Evolutionary conservation across 768 basidiomycete species (phyloP).

Genomic region (Mycena leptocephala): DNA sequence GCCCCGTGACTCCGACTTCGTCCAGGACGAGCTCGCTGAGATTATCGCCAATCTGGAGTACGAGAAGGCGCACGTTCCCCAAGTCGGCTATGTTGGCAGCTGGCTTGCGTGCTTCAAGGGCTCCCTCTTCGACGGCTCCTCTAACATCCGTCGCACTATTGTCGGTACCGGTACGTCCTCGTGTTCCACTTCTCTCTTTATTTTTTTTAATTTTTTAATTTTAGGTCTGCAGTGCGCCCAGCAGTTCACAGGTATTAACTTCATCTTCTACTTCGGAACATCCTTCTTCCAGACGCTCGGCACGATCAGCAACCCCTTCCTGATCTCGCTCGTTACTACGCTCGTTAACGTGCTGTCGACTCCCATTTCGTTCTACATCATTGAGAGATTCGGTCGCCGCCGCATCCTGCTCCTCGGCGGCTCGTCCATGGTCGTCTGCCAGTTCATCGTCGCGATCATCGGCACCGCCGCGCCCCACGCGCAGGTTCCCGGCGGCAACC

Average conservation of each 20-base stretch:
- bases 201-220: not conserved
- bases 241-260: conserved; percentile 2
- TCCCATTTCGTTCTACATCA: not conserved
- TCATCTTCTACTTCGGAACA: conserved; percentile 5
- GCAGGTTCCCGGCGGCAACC: not conserved
- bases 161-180: not conserved
- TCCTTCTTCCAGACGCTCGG: conserved; percentile 14
- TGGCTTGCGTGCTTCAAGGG: conserved; percentile 4
- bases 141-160: conserved; percentile 2
- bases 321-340: not conserved
- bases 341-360: conserved; percentile 1
- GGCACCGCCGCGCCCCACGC: not conserved
- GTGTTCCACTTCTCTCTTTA: too few relatives aligned
- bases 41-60: not conserved
- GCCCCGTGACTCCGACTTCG: not conserved
- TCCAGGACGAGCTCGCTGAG: conserved; percentile 6
- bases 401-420: conserved; percentile 2
- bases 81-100: not conserved
- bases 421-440: not conserved
- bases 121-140: not conserved
- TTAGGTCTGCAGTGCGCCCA: not conserved
- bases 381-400: not conserved
- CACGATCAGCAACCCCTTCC: conserved; percentile 3
- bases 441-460: conserved; percentile 3
- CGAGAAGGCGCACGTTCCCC: not conserved